These are phyloP conservation scores for Pestalotiopsis sp. DNA, from an alignment of 2,329 filamentous ascomycete species.

Conservation along the genomic window DNA sequence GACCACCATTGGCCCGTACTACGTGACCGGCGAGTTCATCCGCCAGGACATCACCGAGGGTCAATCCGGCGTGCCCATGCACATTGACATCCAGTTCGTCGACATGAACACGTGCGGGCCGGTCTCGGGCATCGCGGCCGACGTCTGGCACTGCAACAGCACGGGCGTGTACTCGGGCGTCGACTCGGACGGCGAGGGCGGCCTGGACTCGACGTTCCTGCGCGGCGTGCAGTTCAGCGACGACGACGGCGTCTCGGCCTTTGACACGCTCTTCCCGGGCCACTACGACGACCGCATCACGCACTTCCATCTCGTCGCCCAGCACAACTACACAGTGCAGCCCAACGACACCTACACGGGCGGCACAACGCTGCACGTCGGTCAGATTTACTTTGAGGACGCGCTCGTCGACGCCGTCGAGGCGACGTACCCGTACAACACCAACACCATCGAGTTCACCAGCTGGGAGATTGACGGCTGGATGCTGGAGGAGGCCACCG, in stretches of 20 bases:
- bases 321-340: constrained; percentile 38
- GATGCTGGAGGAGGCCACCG: constrained; percentile 4
- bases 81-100: constrained; percentile 55
- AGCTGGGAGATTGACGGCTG: constrained; percentile 10
- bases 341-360: constrained; percentile 47
- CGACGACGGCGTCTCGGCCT: constrained; percentile 41
- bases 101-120: constrained; percentile 56
- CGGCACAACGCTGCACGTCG: constrained; percentile 56
- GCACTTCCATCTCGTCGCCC: constrained; percentile 53
- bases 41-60: constrained; percentile 49
- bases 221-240: constrained; percentile 44
- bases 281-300: constrained; percentile 46
- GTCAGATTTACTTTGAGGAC: constrained; percentile 70
- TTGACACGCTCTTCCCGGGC: constrained; percentile 46
- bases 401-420: constrained; percentile 44
- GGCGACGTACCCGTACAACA: constrained; percentile 6
- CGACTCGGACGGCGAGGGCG: constrained; percentile 38
- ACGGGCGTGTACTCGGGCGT: constrained; percentile 53
- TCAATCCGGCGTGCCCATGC: constrained; percentile 49
- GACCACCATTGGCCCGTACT: constrained; percentile 57
- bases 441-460: constrained; percentile 8
- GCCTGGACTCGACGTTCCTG: constrained; percentile 41
- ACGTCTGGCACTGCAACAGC: constrained; percentile 52
- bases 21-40: constrained; percentile 54
- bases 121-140: constrained; percentile 48